Conservation (phyloP, 2,329 filamentous ascomycete species). For the Xylaria sp. region DNA sequence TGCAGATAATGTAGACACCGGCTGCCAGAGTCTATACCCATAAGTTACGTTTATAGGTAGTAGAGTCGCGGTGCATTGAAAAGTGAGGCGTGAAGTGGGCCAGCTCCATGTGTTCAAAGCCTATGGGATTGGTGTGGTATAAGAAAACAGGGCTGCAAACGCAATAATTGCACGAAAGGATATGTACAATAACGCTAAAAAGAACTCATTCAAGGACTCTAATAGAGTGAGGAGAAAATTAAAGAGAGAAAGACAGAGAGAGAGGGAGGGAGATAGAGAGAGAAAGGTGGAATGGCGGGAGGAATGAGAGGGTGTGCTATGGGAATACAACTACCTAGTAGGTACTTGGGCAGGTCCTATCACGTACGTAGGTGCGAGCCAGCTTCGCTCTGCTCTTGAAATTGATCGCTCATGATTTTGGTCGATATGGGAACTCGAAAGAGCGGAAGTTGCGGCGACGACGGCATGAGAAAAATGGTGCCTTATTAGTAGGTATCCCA, state of each 20-base stretch:
- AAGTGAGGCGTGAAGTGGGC: constrained; percentile 18
- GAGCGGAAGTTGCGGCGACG: constrained; percentile 36
- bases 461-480: constrained; percentile 16
- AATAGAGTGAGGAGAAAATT: neutral
- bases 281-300: neutral
- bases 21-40: neutral
- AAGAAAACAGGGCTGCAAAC: constrained; percentile 6
- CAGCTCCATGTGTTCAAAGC: neutral
- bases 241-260: neutral
- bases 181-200: neutral
- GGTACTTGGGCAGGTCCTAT: neutral
- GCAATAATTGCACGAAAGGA: neutral
- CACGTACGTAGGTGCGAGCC: neutral
- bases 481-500: constrained; percentile 18
- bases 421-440: constrained; percentile 24
- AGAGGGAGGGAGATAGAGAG: neutral
- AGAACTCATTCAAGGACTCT: neutral
- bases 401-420: constrained; percentile 26
- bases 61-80: neutral
- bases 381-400: constrained; percentile 13
- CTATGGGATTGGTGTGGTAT: neutral
- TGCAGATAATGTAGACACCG: neutral
- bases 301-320: constrained; percentile 2
- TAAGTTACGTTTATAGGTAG: neutral
- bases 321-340: neutral